phyloP scores from a whole-genome alignment of 179 eudicot species.

The Silene noctiflora region DNA sequence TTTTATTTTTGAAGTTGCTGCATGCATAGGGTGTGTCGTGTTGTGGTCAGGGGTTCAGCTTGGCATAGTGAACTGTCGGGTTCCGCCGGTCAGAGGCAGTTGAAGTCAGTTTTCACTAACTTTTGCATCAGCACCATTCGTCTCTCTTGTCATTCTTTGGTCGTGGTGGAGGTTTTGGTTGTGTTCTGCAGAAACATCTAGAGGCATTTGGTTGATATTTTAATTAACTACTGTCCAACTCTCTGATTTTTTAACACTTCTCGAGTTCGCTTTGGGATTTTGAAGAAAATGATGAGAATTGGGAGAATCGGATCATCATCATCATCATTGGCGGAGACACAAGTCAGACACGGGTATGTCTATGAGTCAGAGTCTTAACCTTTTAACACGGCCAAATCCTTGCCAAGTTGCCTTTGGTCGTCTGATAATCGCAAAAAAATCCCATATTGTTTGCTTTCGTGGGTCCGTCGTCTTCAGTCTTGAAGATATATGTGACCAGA shows the following conservation, averaged over 20 bases:
- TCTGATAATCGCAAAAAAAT: slow-evolving; percentile 13
- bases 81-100: slow-evolving; percentile 62
- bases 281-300: not conserved
- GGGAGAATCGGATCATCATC: not conserved
- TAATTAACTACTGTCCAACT: not conserved
- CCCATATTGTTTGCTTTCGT: slow-evolving; percentile 4
- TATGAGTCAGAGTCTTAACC: slow-evolving; percentile 17
- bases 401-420: slow-evolving; percentile 10
- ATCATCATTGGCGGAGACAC: slow-evolving; percentile 9
- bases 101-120: slow-evolving; percentile 31
- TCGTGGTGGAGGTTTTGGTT: slow-evolving; percentile 23
- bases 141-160: slow-evolving; percentile 34
- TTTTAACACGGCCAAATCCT: slow-evolving; percentile 16
- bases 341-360: slow-evolving; percentile 16
- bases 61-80: slow-evolving; percentile 58
- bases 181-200: slow-evolving; percentile 9
- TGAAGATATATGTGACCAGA: too few relatives aligned
- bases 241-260: not conserved
- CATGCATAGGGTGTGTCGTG: slow-evolving; percentile 79
- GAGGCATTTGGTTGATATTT: slow-evolving; percentile 10
- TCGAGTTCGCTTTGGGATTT: not conserved
- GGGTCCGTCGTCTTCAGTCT: not conserved
- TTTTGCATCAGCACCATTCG: slow-evolving; percentile 44
- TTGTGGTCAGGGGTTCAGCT: slow-evolving; percentile 54
- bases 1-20: slow-evolving; percentile 58